Evolutionary conservation across 306 rosid genomes (phyloP), one percentile per base, ranked within the genome.

Genomic region (Pterocarpus macrocarpus): DNA sequence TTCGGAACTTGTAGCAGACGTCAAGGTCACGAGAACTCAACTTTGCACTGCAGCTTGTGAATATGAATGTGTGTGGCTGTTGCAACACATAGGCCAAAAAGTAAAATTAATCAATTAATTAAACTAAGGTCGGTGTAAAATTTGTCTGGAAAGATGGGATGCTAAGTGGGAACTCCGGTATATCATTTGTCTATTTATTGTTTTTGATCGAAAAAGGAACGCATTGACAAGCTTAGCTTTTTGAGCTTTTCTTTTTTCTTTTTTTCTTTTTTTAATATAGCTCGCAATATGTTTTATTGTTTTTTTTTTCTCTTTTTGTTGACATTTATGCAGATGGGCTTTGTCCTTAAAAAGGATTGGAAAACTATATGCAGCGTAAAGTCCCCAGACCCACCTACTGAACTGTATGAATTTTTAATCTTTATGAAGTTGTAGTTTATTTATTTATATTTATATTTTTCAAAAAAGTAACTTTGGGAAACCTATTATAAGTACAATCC

Each of bases 301-400:
- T 76, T 13, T 56, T 1, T 74, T 16, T 41, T 49, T 67, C 67
- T 61, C 58, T 32, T 44, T 71, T 38, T 13, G 47, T 47, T 82
- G 63, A 69, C 41, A 55, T 70, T 41, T 65, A 67, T 83, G 83
- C 73, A 83, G 90, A 77, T 83, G 76, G 30, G 81, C 4, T 5
- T 85, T 65, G 4, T 43, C 36, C 89, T 87, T 38, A 64, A 12
- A 28, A 89, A 89, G 69, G 92, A 89, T 65, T 2, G n/a, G 56
- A 89, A 87, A 61, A 2, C n/a, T 15, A 87, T 89, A 80, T 80
- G 90, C 22, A 7, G 61, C 17, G 45, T 82, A 2, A 43, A 0
- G 30, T 71, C 79, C 75, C 10, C 12, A 8, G 44, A 77, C 11
- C 79, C 83, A 35, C 92, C 90, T 0, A 17, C 50, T 45, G 39